Conservation (phyloP, 139 green algal genomes). For the Tetradesmus lagerheimii region DNA sequence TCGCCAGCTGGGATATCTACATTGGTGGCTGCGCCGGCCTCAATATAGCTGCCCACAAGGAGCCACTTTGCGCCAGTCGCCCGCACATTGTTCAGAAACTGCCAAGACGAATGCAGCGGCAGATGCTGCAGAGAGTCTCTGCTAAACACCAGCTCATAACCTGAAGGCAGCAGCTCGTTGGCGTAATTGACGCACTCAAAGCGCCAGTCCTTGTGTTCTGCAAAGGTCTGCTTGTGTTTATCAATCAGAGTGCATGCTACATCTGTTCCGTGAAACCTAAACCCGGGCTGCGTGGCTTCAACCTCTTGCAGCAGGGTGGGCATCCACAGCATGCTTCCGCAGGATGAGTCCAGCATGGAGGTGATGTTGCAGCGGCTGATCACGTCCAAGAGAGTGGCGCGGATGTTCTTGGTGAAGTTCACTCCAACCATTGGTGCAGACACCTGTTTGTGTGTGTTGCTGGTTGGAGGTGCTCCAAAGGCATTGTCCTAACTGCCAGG, state of each 20-base stretch:
- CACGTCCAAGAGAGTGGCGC: background rate
- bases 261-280: slow-evolving; percentile 46
- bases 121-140: slow-evolving; percentile 51
- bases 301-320: slow-evolving; percentile 12
- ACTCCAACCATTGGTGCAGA: background rate
- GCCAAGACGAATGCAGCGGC: background rate
- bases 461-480: too few species aligned
- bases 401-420: background rate
- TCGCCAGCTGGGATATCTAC: background rate
- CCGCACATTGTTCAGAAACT: slow-evolving; percentile 45
- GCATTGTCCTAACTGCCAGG: too few species aligned
- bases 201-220: background rate
- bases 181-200: slow-evolving; percentile 48
- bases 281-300: background rate
- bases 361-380: slow-evolving; percentile 21
- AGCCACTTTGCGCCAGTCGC: slow-evolving; percentile 47
- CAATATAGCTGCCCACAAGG: slow-evolving; percentile 48
- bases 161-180: slow-evolving; percentile 31
- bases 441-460: too few species aligned
- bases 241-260: slow-evolving; percentile 36
- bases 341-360: slow-evolving; percentile 45
- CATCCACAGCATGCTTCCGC: slow-evolving; percentile 54
- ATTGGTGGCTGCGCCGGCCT: background rate
- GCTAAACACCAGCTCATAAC: slow-evolving; percentile 49
- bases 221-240: background rate